A percentile compares a stretch with the other conserved stretches of the same genome.
These are phyloP conservation scores for Meyerozyma carpophila DNA, from an alignment of 1,139 yeast genomes.

Conservation along the genomic window DNA sequence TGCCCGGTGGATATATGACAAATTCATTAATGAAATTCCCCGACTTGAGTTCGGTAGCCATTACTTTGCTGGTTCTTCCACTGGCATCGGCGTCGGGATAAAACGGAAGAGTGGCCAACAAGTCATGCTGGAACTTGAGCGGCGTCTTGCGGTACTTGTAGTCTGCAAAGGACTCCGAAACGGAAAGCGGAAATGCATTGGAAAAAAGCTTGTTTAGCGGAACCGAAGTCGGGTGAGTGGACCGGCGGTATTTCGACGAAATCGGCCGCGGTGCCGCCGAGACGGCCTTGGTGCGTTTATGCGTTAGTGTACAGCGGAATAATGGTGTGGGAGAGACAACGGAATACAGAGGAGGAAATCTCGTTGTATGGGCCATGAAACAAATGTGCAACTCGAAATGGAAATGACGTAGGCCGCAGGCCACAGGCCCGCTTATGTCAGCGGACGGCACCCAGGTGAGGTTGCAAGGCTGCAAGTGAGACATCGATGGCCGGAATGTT, in stretches of 20 bases:
- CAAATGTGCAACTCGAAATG: background rate
- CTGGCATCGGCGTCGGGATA: slow-evolving; percentile 26
- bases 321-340: background rate
- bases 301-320: background rate
- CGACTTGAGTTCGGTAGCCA: slow-evolving; percentile 35
- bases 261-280: slow-evolving; percentile 5
- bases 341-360: background rate
- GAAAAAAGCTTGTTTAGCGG: slow-evolving; percentile 49
- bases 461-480: background rate
- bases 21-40: slow-evolving; percentile 58
- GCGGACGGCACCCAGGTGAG: background rate
- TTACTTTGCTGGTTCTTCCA: slow-evolving; percentile 28
- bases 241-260: slow-evolving; percentile 25
- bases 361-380: background rate
- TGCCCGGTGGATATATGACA: slow-evolving; percentile 45
- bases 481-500: background rate
- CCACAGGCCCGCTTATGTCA: background rate
- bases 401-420: background rate
- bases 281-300: background rate
- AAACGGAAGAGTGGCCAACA: slow-evolving; percentile 39
- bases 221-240: slow-evolving; percentile 61
- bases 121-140: slow-evolving; percentile 46
- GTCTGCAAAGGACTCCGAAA: slow-evolving; percentile 48
- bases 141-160: slow-evolving; percentile 38
- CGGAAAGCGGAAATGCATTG: slow-evolving; percentile 53